These are phyloP conservation scores for Candida khao-thaluensis DNA, from an alignment of 805 yeast genomes.

Conservation along the genomic window DNA sequence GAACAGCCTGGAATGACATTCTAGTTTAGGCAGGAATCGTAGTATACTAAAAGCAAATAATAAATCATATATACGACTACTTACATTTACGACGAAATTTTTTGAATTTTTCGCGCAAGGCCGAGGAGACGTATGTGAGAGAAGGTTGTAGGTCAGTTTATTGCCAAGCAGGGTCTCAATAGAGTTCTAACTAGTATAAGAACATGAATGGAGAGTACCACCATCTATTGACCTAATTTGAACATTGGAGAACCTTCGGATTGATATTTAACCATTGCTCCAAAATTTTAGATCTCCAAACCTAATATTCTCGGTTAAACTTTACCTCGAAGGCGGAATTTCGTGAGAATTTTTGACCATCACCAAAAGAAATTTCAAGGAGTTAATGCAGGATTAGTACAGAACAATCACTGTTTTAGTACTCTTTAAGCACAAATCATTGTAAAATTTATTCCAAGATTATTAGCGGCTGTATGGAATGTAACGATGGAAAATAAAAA, in stretches of 20 bases:
- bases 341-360: background rate
- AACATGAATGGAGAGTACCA: no score
- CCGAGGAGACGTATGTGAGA: no score
- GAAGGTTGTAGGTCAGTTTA: no score
- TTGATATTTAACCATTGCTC: no score
- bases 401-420: constrained; percentile 1
- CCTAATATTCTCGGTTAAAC: constrained; percentile 2
- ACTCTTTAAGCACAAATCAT: background rate
- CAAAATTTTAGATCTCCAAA: no score
- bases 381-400: constrained; percentile 6
- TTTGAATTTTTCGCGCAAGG: background rate
- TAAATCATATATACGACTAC: background rate
- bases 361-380: constrained; percentile 6
- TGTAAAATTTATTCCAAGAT: background rate
- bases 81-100: constrained; percentile 1
- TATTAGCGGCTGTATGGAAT: constrained; percentile 2
- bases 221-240: no score
- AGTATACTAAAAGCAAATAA: background rate
- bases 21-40: no score
- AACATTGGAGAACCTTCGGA: no score
- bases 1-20: no score
- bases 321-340: background rate
- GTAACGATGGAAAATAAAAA: background rate
- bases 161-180: no score
- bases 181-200: no score